A percentile compares a stretch with the other conserved stretches of the same genome.
phyloP scores from a whole-genome alignment of 1,284 basidiomycete genomes.

The Moniliella sp. region DNA sequence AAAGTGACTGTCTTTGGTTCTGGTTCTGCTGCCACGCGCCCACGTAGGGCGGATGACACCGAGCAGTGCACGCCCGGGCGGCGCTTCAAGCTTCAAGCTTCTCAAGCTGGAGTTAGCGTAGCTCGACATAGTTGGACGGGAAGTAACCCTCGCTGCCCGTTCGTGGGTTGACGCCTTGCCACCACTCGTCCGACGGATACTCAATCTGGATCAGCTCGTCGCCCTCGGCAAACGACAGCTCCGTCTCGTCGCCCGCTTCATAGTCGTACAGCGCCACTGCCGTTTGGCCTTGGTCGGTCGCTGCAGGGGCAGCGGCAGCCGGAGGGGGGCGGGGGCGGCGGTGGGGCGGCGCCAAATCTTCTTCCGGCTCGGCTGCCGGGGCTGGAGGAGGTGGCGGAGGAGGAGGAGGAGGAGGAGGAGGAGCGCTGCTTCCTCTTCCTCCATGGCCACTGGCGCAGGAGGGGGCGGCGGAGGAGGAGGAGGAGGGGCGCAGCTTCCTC shows the following conservation, averaged over 20 bases:
- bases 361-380: too few relatives aligned
- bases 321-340: too few relatives aligned
- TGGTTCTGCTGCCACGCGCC: too few relatives aligned
- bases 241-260: slow-evolving; percentile 25
- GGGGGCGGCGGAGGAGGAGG: not conserved
- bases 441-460: not conserved
- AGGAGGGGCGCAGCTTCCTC: slow-evolving; percentile 2
- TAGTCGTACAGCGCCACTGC: slow-evolving; percentile 26
- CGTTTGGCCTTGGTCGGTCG: slow-evolving; percentile 7
- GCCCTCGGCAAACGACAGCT: slow-evolving; percentile 24
- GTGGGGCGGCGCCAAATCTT: too few relatives aligned
- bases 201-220: slow-evolving; percentile 21
- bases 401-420: too few relatives aligned
- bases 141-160: slow-evolving; percentile 41
- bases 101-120: slow-evolving; percentile 1
- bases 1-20: too few relatives aligned
- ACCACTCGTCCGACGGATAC: slow-evolving; percentile 32
- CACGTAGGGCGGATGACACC: too few relatives aligned
- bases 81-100: too few relatives aligned
- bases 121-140: slow-evolving; percentile 24
- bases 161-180: slow-evolving; percentile 22
- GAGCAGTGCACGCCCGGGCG: too few relatives aligned
- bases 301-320: too few relatives aligned
- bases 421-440: not conserved
- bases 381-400: too few relatives aligned